Base-by-base conservation (phyloP, 2,329 filamentous ascomycete genomes). In the Alternaria burnsii region DNA sequence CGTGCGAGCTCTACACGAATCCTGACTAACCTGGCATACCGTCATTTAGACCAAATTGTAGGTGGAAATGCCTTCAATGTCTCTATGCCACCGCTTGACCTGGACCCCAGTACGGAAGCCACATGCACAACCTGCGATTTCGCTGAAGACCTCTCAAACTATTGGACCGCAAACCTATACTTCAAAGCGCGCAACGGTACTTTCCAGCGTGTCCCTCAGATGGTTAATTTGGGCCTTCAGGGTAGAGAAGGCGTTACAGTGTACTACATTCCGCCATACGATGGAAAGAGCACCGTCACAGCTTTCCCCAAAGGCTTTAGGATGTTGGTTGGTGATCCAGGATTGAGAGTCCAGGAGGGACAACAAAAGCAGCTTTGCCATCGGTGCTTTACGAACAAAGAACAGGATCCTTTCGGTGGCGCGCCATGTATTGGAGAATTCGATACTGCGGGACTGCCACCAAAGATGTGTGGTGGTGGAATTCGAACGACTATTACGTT, bases 401-500 rank as follows among this genome's bases (percentile, higher is more conserved):
- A 82, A 74, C 81, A 81, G 61, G 57, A 71, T 53, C 71, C 71
- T 1, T 74, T 74, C 41, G 69, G 69, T 8, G 80, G 80, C 24
- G 80, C 81, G 18, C 70, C 80, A 28, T 81, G 79, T 67, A 78
- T 70, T 2, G 67, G 77, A 7, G 65, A 61, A 11, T 28, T 52
- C 5, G 71, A 74, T 41, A 74, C 70, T 2, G 62, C 57, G 20
- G 68, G 69, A 24, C 50, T 71, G 42, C 69, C 69, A n/a, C 68
- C 69, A 52, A 68, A 66, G 56, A 52, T 44, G 48, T 74, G 71
- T 34, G 69, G 68, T 10, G 81, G 81, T 32, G 81, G 81, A 22
- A 83, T 83, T 57, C 76, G 81, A 43, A 78, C 80, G 42, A 83
- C 82, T 63, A 80, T 83, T 53, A 78, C 79, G 5, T 84, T 83